phyloP scores from a whole-genome alignment of 1,284 basidiomycete genomes.

The Schizophyllum commune region DNA sequence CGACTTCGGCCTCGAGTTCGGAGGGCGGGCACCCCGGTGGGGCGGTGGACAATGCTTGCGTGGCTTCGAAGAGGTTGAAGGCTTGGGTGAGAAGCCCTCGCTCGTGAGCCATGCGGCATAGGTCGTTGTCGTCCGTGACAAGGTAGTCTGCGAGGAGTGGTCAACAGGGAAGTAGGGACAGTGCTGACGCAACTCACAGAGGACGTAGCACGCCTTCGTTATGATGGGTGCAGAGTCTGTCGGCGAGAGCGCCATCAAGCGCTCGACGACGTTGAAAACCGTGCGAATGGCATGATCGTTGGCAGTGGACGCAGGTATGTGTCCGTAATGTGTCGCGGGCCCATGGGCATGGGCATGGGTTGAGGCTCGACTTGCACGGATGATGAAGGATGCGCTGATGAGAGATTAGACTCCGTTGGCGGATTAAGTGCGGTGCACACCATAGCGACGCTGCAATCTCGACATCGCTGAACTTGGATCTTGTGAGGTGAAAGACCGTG shows the following conservation, averaged over 20 bases:
- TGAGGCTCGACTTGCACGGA: constrained; percentile 33
- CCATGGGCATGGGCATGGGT: constrained; percentile 14
- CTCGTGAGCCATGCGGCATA: constrained; percentile 59
- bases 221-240: constrained; percentile 33
- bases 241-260: constrained; percentile 37
- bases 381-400: constrained; percentile 46
- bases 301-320: constrained; percentile 16
- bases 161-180: neutral
- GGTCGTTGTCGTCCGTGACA: constrained; percentile 57
- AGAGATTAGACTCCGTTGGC: constrained; percentile 1
- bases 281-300: constrained; percentile 43
- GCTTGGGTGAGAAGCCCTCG: constrained; percentile 48
- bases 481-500: constrained; percentile 39
- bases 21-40: constrained; percentile 1
- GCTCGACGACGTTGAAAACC: constrained; percentile 57
- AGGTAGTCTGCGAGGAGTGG: constrained; percentile 47
- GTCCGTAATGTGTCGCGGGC: neutral
- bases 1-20: constrained; percentile 42
- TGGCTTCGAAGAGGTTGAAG: constrained; percentile 41
- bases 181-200: constrained; percentile 37
- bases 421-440: constrained; percentile 25
- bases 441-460: constrained; percentile 64
- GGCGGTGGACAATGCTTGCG: constrained; percentile 25
- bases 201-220: constrained; percentile 61
- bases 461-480: constrained; percentile 47